Evolutionary conservation across 495 filamentous ascomycete species (phyloP).

Genomic region (Penicillium bialowiezense): DNA sequence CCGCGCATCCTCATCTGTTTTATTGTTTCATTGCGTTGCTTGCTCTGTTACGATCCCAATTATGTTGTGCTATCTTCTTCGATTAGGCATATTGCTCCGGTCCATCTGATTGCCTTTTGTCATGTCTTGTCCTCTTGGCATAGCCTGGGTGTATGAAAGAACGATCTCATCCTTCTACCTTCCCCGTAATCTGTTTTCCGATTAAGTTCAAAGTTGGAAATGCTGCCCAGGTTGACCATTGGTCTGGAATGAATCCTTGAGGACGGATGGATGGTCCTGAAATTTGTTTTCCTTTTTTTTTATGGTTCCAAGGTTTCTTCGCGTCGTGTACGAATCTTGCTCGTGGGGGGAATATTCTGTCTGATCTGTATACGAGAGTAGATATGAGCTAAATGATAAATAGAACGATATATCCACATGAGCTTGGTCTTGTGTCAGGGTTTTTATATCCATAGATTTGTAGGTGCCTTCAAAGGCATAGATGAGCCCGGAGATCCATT

Average conservation of each 20-base stretch:
- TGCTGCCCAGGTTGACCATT: neutral
- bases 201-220: neutral
- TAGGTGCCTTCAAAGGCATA: too few species aligned
- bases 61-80: slow-evolving; percentile 11
- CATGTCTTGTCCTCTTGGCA: slow-evolving; percentile 31
- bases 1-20: slow-evolving; percentile 1
- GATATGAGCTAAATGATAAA: neutral
- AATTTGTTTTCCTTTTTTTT: neutral
- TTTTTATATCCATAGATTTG: too few species aligned
- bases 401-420: neutral
- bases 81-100: slow-evolving; percentile 7
- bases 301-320: neutral
- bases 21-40: slow-evolving; percentile 6
- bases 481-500: too few species aligned
- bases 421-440: too few species aligned
- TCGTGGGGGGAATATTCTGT: neutral
- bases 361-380: neutral
- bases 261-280: too few species aligned
- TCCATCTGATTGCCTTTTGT: slow-evolving; percentile 6
- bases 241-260: too few species aligned
- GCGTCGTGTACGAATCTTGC: neutral
- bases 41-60: slow-evolving; percentile 11
- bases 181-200: slow-evolving; percentile 2
- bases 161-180: slow-evolving; percentile 23
- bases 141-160: slow-evolving; percentile 49